Percentiles rank a stretch among this genome's conserved stretches.
Evolutionary conservation across 352 stramenopile genomes (phyloP).

Genomic region (Globisporangium apiculatum): DNA sequence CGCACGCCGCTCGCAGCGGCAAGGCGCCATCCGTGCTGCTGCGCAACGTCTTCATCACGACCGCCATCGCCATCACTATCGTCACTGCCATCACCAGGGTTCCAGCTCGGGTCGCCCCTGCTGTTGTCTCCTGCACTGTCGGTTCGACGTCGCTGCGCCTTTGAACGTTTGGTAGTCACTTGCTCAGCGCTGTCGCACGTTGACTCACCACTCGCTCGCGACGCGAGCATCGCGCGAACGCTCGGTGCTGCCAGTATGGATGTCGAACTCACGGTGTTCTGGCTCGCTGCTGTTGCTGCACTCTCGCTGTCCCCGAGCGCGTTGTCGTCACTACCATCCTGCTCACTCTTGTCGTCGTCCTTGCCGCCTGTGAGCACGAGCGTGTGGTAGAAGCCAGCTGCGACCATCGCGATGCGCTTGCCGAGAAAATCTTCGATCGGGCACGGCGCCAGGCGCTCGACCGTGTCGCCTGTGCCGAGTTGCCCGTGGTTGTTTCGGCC

Average conservation of each 20-base stretch:
- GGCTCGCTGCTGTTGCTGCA: not conserved
- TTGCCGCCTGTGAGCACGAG: conserved; percentile 82
- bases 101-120: conserved; percentile 7
- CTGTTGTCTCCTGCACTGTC: not conserved
- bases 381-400: conserved; percentile 92
- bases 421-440: conserved; percentile 88
- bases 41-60: conserved; percentile 33
- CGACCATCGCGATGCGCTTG: conserved; percentile 83
- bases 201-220: too few relatives aligned
- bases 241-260: conserved; percentile 7
- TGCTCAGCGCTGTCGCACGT: not conserved
- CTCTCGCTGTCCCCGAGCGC: not conserved
- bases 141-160: conserved; percentile 2
- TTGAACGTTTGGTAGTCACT: not conserved
- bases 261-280: not conserved
- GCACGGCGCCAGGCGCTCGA: conserved; percentile 79
- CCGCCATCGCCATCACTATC: conserved; percentile 28
- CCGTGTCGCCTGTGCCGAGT: conserved; percentile 87
- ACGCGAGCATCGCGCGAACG: conserved; percentile 9
- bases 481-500: conserved; percentile 93
- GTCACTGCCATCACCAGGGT: conserved; percentile 15
- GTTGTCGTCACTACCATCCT: conserved; percentile 1
- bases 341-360: conserved; percentile 28
- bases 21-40: not conserved
- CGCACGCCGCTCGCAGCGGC: not conserved